Evolutionary conservation across 257 asterid genomes (phyloP), one percentile per base, ranked within the genome.

Genomic region (Solanum virginianum): DNA sequence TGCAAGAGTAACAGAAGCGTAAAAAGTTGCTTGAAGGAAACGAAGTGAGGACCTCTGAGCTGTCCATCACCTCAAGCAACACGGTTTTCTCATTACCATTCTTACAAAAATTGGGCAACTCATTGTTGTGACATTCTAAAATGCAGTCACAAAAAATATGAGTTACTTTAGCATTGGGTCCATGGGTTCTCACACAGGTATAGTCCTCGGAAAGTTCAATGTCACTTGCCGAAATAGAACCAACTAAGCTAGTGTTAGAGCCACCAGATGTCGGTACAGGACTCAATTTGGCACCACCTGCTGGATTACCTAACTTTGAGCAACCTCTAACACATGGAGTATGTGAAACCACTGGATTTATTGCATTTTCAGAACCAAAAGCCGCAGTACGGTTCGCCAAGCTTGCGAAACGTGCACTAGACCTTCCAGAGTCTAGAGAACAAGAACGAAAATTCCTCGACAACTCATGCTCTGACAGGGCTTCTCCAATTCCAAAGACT

Each of bases 201-300:
- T 96, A 96, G 87, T 94, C 98, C 92, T 96, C 99, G 69, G 97
- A 96, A 85, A 90, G 97, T 90, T 94, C 97, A 32, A 93, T 94
- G 88, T 96, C 98, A 86, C 93, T 90, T 2, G 93, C 86, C 13
- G 96, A 87, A 83, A 93, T 89, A 56, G 93, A 74, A 83, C 89
- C 88, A 75, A 85, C 66, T 32, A 89, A 86, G 87, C 89, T 80
- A 60, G 71, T 85, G 82, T 84, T 89, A 57, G 88, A 75, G 51
- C 82, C 83, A 81, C 20, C 26, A 32, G 89, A 65, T 49, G 85
- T 86, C 60, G 86, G 89, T 72, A 84, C 39, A 14, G 87, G 84
- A 83, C 85, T 72, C 85, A 62, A 83, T 49, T 83, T 88, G 29
- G 81, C 88, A 54, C 85, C 88, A 43, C 86, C 88, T 26, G 83